phyloP scores from a whole-genome alignment of 768 basidiomycete genomes.

The Boletus sp. region DNA sequence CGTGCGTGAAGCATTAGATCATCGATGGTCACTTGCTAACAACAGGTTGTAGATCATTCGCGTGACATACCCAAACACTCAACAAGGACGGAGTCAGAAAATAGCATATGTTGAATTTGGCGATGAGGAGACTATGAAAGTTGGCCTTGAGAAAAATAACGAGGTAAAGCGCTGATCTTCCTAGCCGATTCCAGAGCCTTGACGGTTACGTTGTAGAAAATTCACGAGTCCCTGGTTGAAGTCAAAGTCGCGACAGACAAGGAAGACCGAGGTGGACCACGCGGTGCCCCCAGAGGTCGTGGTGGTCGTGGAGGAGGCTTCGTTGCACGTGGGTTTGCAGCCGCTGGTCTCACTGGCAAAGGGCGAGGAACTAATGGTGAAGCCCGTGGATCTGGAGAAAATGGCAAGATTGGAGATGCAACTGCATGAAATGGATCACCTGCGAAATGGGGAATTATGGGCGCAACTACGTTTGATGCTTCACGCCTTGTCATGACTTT shows the following conservation, averaged over 20 bases:
- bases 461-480: conserved; percentile 14
- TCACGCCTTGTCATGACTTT: conserved; percentile 19
- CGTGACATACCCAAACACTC: conserved; percentile 53
- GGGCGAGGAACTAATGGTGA: conserved; percentile 32
- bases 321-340: conserved; percentile 62
- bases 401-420: conserved; percentile 23
- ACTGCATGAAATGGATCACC: conserved; percentile 20
- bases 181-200: background rate
- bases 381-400: conserved; percentile 27
- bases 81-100: conserved; percentile 47
- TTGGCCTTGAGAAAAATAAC: conserved; percentile 68
- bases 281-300: conserved; percentile 55
- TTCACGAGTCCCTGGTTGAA: conserved; percentile 62
- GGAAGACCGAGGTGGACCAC: conserved; percentile 38
- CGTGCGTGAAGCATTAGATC: conserved; percentile 40
- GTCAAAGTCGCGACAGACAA: conserved; percentile 70
- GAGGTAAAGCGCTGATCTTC: conserved; percentile 45
- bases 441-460: conserved; percentile 17
- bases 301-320: conserved; percentile 46
- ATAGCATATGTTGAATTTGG: conserved; percentile 89
- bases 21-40: background rate
- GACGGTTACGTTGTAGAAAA: conserved; percentile 45
- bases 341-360: conserved; percentile 57
- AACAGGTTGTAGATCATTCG: conserved; percentile 54
- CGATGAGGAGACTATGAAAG: conserved; percentile 82